These are phyloP conservation scores for Sclerotinia borealis DNA, from an alignment of 2,329 filamentous ascomycete genomes.

Conservation along the genomic window DNA sequence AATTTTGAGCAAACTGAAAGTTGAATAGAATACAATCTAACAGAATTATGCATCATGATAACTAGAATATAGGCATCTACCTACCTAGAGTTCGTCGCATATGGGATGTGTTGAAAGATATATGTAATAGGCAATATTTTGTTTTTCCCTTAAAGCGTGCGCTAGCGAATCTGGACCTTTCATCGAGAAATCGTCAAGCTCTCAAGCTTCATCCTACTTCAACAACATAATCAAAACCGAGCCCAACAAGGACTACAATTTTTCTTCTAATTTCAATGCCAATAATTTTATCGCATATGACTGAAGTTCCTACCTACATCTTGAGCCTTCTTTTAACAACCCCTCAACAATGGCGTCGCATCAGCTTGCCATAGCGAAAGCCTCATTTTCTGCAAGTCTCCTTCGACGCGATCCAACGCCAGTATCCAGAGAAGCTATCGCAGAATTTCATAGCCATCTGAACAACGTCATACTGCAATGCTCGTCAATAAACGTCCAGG, in stretches of 20 bases:
- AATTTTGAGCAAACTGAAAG: not conserved
- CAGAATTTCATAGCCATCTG: conserved; percentile 61
- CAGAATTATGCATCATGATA: not conserved
- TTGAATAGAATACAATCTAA: not conserved
- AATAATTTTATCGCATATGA: not conserved
- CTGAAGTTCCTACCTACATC: not conserved
- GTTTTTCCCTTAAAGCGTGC: not conserved
- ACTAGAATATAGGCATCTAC: not conserved
- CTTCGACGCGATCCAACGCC: conserved; percentile 68
- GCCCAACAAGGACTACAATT: not conserved
- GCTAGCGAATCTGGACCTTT: conserved; percentile 2
- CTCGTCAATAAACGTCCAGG: conserved; percentile 79
- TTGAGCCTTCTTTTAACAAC: not conserved
- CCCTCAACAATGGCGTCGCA: conserved; percentile 54
- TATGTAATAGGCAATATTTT: not conserved
- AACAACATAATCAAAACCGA: not conserved
- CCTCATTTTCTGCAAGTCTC: conserved; percentile 67
- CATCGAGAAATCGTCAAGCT: not conserved
- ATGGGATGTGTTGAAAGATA: no score
- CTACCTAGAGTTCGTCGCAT: not conserved
- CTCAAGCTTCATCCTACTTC: conserved; percentile 2
- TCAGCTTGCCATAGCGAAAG: conserved; percentile 71
- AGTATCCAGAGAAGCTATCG: conserved; percentile 62
- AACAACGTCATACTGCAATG: conserved; percentile 62
- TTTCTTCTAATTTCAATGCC: not conserved